Conservation (phyloP, 768 basidiomycete species). For the Lactarius hengduanensis region DNA sequence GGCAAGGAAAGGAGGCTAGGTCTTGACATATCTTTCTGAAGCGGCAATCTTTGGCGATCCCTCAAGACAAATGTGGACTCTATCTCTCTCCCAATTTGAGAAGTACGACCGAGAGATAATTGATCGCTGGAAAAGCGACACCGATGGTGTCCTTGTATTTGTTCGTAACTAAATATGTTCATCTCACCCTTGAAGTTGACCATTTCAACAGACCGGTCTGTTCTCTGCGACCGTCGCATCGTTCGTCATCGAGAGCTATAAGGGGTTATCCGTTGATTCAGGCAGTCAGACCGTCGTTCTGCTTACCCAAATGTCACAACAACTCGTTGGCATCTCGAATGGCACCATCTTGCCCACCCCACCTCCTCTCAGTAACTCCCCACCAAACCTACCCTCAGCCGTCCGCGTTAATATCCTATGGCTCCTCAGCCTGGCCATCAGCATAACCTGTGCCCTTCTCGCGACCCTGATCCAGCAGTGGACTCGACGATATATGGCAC, state of each 20-base stretch:
- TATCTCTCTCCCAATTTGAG: background rate
- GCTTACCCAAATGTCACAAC: conserved; percentile 2
- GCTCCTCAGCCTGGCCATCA: conserved; percentile 4
- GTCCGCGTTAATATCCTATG: conserved; percentile 7
- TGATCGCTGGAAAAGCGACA: background rate
- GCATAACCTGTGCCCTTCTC: conserved; percentile 4
- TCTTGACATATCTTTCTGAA: background rate
- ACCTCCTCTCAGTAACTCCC: background rate
- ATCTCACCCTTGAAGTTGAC: background rate
- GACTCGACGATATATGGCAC: conserved; percentile 2
- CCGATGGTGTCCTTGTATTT: background rate
- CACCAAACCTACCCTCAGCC: background rate
- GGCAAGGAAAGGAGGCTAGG: too few species aligned
- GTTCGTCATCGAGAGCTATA: conserved; percentile 6
- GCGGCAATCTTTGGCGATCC: conserved; percentile 2
- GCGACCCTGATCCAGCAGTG: conserved; percentile 12
- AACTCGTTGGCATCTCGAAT: conserved; percentile 3
- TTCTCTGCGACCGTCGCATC: conserved; percentile 10
- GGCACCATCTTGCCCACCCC: background rate
- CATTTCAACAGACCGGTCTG: background rate
- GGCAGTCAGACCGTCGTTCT: background rate
- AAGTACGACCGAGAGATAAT: background rate
- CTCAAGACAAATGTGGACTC: conserved; percentile 8
- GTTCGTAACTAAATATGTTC: background rate
- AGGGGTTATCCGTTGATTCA: background rate